Evolutionary conservation across 2,329 filamentous ascomycete species (phyloP).

Genomic region (Penicillium sp.): DNA sequence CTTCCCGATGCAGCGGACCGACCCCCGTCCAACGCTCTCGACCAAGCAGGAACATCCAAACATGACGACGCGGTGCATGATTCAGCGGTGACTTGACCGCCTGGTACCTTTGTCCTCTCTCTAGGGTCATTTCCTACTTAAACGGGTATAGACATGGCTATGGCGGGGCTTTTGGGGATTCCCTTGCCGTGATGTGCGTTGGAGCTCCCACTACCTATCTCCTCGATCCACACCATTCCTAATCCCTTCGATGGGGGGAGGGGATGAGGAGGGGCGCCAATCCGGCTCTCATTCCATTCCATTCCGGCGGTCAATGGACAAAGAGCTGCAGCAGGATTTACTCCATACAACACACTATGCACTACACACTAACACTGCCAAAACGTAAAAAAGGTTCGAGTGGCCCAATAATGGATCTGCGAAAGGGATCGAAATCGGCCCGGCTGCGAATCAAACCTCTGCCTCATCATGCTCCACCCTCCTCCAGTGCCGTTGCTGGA

Average conservation of each 20-base stretch:
- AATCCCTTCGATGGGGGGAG: conserved; percentile 19
- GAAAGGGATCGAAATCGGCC: conserved; percentile 25
- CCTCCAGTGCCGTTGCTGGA: conserved; percentile 32
- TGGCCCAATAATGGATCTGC: conserved; percentile 26
- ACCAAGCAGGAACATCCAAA: conserved; percentile 23
- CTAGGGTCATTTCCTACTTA: neutral
- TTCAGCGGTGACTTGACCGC: conserved; percentile 30
- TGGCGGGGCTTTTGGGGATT: conserved; percentile 2
- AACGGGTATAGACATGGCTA: neutral
- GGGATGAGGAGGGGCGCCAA: conserved; percentile 7
- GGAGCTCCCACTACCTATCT: conserved; percentile 1
- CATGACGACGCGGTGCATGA: conserved; percentile 14
- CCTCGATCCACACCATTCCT: conserved; percentile 19
- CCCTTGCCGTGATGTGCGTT: conserved; percentile 16
- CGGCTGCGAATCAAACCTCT: conserved; percentile 19
- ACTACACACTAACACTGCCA: neutral
- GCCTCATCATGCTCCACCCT: conserved; percentile 16
- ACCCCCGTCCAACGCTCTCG: conserved; percentile 38
- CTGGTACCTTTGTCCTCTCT: conserved; percentile 7
- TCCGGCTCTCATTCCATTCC: conserved; percentile 18
- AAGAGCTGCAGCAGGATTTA: neutral
- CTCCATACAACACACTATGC: neutral
- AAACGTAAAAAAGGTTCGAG: conserved; percentile 6
- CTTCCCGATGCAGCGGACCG: conserved; percentile 46
- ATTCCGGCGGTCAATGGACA: neutral